A percentile compares a stretch with the other conserved stretches of the same genome.
Evolutionary conservation across 129 eudicot species (phyloP).

Genomic region (Calendula officinalis): DNA sequence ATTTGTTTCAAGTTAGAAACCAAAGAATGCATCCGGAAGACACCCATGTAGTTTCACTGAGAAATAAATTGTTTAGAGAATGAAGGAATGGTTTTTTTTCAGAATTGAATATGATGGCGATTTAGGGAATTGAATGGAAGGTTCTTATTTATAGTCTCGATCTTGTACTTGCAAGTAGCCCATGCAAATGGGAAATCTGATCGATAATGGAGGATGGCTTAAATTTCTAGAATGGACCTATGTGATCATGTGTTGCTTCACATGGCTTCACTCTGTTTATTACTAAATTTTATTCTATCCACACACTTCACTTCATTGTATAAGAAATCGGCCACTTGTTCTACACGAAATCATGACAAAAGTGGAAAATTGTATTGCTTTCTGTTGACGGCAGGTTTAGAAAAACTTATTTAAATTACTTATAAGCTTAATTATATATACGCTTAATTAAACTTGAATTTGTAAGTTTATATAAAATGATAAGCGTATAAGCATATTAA

Average conservation of each 20-base stretch:
- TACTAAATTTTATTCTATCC: constrained; percentile 23
- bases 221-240: constrained; percentile 10
- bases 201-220: constrained; percentile 20
- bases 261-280: constrained; percentile 25
- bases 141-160: constrained; percentile 20
- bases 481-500: no score
- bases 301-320: constrained; percentile 8
- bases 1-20: constrained; percentile 10
- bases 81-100: not conserved
- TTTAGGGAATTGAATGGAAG: not conserved
- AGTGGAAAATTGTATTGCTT: not conserved
- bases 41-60: not conserved
- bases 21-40: constrained; percentile 3
- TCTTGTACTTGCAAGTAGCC: constrained; percentile 17
- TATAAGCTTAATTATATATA: no score
- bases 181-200: constrained; percentile 13
- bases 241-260: constrained; percentile 12
- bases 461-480: no score
- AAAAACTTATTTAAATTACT: no score
- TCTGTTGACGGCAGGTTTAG: not conserved
- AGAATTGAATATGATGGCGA: not conserved
- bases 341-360: constrained; percentile 11
- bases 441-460: no score
- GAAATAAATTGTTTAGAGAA: not conserved
- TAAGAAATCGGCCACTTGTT: constrained; percentile 24